phyloP scores from a whole-genome alignment of 805 yeast genomes.

The Cyberlindnera misumaiensis region DNA sequence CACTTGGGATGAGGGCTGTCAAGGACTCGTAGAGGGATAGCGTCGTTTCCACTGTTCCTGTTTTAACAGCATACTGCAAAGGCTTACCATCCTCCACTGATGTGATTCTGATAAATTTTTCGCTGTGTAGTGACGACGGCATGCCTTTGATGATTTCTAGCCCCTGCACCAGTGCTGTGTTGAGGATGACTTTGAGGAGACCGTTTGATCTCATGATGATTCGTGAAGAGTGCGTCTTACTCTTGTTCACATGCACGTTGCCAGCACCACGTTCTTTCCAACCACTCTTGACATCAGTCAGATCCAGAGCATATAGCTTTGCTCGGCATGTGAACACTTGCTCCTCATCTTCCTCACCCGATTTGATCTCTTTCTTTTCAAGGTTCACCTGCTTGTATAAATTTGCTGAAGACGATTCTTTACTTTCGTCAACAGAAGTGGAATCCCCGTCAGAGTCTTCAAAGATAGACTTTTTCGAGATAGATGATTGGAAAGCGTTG shows the following conservation, averaged over 20 bases:
- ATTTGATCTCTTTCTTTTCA: conserved; percentile 51
- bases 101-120: conserved; percentile 73
- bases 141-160: conserved; percentile 71
- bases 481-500: conserved; percentile 49
- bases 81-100: conserved; percentile 62
- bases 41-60: conserved; percentile 56
- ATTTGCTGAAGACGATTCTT: conserved; percentile 24
- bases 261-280: conserved; percentile 98
- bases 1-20: conserved; percentile 22
- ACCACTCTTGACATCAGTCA: conserved; percentile 60
- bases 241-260: conserved; percentile 65
- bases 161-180: conserved; percentile 56
- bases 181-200: conserved; percentile 72
- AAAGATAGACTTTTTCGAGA: conserved; percentile 51
- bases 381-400: conserved; percentile 53
- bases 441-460: conserved; percentile 28
- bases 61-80: conserved; percentile 75
- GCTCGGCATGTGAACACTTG: conserved; percentile 65
- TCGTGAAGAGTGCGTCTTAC: conserved; percentile 45
- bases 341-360: conserved; percentile 88
- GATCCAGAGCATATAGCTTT: conserved; percentile 68
- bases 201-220: conserved; percentile 91
- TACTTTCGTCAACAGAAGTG: conserved; percentile 1
- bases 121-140: conserved; percentile 77
- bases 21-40: conserved; percentile 49